phyloP scores from a whole-genome alignment of 192 early-diverging fungal genomes.

The Coemansia asiatica region DNA sequence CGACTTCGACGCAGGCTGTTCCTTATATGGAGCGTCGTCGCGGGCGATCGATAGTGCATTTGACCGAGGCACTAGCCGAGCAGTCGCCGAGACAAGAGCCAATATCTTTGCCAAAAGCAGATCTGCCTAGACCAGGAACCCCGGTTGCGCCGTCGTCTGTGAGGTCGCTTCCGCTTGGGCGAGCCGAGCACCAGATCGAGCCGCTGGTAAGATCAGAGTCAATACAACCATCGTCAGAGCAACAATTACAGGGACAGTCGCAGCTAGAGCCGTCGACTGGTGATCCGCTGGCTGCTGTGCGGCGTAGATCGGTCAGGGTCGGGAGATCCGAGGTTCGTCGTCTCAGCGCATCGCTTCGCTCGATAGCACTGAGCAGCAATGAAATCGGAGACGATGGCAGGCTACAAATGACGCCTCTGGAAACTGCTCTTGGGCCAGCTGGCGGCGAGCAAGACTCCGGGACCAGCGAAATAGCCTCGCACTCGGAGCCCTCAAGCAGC shows the following conservation, averaged over 20 bases:
- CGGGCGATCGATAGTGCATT: not conserved
- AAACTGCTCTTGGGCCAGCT: constrained; percentile 12
- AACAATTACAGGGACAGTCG: too few relatives aligned
- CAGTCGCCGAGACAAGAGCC: not conserved
- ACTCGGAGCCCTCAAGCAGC: not conserved
- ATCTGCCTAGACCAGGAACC: not conserved
- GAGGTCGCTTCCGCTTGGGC: not conserved
- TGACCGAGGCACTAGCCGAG: constrained; percentile 4
- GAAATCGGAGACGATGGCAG: not conserved
- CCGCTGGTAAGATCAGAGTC: not conserved
- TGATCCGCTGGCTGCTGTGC: not conserved
- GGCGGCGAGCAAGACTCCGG: not conserved
- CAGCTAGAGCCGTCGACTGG: not conserved
- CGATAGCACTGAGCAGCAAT: constrained; percentile 34
- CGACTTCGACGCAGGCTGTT: not conserved
- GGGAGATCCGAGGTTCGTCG: constrained; percentile 42
- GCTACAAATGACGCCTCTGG: constrained; percentile 6
- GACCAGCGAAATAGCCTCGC: not conserved
- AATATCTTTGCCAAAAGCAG: not conserved
- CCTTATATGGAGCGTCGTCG: not conserved
- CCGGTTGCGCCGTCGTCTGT: not conserved
- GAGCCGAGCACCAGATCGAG: not conserved
- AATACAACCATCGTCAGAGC: not conserved
- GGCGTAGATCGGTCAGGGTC: constrained; percentile 23
- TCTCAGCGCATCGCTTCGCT: constrained; percentile 48